A percentile compares a stretch with the other conserved stretches of the same genome.
These are phyloP conservation scores for Trichoderma asperelloides DNA, from an alignment of 495 filamentous ascomycete genomes.

Conservation along the genomic window DNA sequence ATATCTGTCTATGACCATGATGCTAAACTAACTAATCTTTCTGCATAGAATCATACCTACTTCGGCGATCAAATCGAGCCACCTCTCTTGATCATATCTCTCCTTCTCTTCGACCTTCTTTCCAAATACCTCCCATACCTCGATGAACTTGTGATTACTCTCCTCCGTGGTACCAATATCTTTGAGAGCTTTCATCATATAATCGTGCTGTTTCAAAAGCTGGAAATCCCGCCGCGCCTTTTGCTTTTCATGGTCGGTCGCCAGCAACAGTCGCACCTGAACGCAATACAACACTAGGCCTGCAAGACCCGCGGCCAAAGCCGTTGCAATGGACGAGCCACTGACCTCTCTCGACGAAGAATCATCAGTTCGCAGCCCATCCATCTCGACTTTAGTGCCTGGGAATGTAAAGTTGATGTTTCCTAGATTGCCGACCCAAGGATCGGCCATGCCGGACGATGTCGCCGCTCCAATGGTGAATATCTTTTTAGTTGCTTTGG, in stretches of 20 bases:
- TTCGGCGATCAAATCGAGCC: conserved; percentile 11
- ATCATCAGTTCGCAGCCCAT: not conserved
- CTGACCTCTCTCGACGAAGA: conserved; percentile 8
- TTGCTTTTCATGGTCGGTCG: conserved; percentile 9
- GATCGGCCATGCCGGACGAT: conserved; percentile 17
- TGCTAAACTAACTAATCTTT: not conserved
- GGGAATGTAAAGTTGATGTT: conserved; percentile 21
- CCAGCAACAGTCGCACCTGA: conserved; percentile 2
- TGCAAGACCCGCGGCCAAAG: conserved; percentile 21
- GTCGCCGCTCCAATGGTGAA: conserved; percentile 16
- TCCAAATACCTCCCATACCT: conserved; percentile 18
- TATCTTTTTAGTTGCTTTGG: conserved; percentile 8
- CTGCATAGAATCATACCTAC: conserved; percentile 10
- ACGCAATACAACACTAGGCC: conserved; percentile 23
- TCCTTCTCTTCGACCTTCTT: conserved; percentile 14
- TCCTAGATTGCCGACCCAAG: conserved; percentile 17
- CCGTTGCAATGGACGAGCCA: conserved; percentile 20
- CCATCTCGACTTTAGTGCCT: conserved; percentile 17
- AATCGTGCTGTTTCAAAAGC: conserved; percentile 18
- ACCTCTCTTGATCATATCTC: conserved; percentile 11
- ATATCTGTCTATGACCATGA: not conserved
- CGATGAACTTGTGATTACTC: conserved; percentile 21
- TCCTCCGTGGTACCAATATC: conserved; percentile 15
- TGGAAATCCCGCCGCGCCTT: conserved; percentile 14
- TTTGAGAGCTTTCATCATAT: conserved; percentile 20